phyloP scores from a whole-genome alignment of 306 rosid genomes.

The Cucumis sativus region DNA sequence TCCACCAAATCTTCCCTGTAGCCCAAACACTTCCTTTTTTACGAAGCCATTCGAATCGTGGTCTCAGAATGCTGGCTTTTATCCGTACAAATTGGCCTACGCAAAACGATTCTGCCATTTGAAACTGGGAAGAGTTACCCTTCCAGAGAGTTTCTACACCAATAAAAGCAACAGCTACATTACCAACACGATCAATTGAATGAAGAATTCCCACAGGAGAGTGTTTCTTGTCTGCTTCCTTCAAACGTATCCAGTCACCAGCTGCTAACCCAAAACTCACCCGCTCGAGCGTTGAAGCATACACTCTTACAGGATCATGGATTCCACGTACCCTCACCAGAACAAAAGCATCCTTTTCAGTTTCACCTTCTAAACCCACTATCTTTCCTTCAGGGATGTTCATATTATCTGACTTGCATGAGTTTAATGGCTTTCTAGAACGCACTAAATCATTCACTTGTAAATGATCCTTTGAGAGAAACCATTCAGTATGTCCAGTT shows the following conservation, averaged over 20 bases:
- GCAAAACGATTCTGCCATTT: conserved; percentile 62
- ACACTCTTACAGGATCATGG: conserved; percentile 72
- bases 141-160: conserved; percentile 69
- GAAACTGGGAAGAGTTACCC: conserved; percentile 54
- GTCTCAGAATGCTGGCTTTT: conserved; percentile 42
- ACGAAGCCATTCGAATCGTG: conserved; percentile 75
- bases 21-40: conserved; percentile 46
- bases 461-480: conserved; percentile 68
- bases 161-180: conserved; percentile 56
- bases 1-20: conserved; percentile 64
- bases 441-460: conserved; percentile 78
- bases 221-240: conserved; percentile 49
- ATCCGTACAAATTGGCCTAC: conserved; percentile 72
- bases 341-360: conserved; percentile 40
- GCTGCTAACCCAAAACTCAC: conserved; percentile 66
- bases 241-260: conserved; percentile 67
- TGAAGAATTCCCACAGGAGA: conserved; percentile 80
- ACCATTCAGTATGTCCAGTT: conserved; percentile 54
- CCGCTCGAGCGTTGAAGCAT: conserved; percentile 47
- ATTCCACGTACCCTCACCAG: conserved; percentile 71
- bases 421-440: conserved; percentile 63
- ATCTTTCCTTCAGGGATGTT: conserved; percentile 70
- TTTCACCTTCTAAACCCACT: conserved; percentile 50
- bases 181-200: conserved; percentile 46
- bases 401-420: conserved; percentile 59